Base-by-base conservation (phyloP, 352 stramenopile species). In the Globisporangium heterothallicum region DNA sequence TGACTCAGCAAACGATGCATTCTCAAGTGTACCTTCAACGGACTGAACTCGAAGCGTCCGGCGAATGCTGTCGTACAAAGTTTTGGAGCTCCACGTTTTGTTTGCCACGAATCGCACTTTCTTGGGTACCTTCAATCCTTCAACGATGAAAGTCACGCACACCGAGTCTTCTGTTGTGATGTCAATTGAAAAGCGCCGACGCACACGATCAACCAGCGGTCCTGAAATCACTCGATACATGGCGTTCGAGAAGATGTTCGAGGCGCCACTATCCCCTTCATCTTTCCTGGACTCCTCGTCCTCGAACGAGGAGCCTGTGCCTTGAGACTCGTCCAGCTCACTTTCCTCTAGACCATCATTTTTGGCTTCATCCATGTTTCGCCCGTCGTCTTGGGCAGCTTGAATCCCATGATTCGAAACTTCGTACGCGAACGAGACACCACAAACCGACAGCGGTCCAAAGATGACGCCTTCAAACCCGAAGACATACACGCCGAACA, bases 391-490 rank as follows among this genome's bases (percentile, higher is more conserved):
- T 61, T 89, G 75, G 6, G 83, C 80, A n/a, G 83, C 83, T 64
- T 93, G 79, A 27, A 93, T 91, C 10, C 83, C 83, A 41, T 93
- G 83, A 49, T 93, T 93, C 5, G 83, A 93, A 22, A 88, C 81
- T 40, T 93, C 80, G 49, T 94, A 94, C 9, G 83, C 78, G 43
- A 89, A 91, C 3, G 81, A 86, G 12, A 94, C 83, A 16, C 79
- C 83, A 48, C 83, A 94, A 0, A 94, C 83, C 6, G 82, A 84
- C 6, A 94, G 63, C 3, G 83, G 83, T 5, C 83, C 83, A 43
- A 94, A 94, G 53, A 94, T 91, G 22, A 94, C 83, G 45, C 83
- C 83, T 74, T 94, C 84, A 59, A 92, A 83, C 14, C 84, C 84
- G 55, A 94, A 94, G 4, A 92, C 84, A 38, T 92, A 94, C 7